Percentiles rank a stretch among this genome's conserved stretches.
These are phyloP conservation scores for Candida sanyaensis DNA, from an alignment of 1,139 yeast species.

Conservation along the genomic window DNA sequence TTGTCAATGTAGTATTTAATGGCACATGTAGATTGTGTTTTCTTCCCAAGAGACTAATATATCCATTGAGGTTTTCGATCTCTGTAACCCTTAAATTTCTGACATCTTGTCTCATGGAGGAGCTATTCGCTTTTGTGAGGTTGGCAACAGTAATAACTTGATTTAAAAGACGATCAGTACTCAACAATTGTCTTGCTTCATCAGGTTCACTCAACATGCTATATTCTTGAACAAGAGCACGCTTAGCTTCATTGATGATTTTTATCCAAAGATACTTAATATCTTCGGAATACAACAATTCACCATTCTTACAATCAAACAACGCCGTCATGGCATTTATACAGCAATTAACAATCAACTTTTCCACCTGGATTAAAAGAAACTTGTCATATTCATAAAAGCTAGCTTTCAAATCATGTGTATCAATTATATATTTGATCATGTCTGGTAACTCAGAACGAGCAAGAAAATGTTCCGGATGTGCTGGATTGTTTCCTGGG, in stretches of 20 bases:
- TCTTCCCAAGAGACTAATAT: constrained; percentile 55
- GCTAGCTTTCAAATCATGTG: constrained; percentile 42
- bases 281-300: constrained; percentile 44
- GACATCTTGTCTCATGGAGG: constrained; percentile 89
- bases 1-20: constrained; percentile 48
- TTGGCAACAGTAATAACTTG: constrained; percentile 50
- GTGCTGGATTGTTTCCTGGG: constrained; percentile 13
- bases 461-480: constrained; percentile 1
- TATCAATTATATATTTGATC: constrained; percentile 29
- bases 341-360: constrained; percentile 72
- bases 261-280: constrained; percentile 32
- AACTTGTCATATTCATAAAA: constrained; percentile 55
- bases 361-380: constrained; percentile 66
- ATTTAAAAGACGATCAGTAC: constrained; percentile 44
- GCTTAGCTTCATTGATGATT: constrained; percentile 50
- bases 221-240: constrained; percentile 39
- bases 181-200: constrained; percentile 38
- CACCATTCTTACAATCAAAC: constrained; percentile 73
- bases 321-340: constrained; percentile 76
- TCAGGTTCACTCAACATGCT: constrained; percentile 22
- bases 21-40: constrained; percentile 41
- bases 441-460: constrained; percentile 27
- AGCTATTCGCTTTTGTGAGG: constrained; percentile 58
- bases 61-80: constrained; percentile 79
- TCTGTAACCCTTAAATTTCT: constrained; percentile 65